Evolutionary conservation across 495 filamentous ascomycete species (phyloP).

Genomic region (Venustampulla echinocandica): DNA sequence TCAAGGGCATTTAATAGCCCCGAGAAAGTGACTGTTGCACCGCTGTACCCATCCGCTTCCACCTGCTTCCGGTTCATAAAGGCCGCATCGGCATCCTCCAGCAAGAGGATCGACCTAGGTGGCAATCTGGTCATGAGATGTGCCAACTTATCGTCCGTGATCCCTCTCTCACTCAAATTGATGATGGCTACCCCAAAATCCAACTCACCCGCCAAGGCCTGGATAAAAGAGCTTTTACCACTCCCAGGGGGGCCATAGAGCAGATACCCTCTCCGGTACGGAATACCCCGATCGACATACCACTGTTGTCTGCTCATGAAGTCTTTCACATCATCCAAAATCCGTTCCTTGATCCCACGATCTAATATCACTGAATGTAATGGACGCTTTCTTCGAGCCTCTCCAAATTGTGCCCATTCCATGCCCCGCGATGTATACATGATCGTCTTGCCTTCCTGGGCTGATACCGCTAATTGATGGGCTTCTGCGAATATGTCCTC

Average conservation of each 20-base stretch:
- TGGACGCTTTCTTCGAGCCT: constrained; percentile 79
- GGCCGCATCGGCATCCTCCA: constrained; percentile 94
- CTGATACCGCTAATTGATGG: constrained; percentile 61
- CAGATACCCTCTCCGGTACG: constrained; percentile 87
- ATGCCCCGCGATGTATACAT: constrained; percentile 80
- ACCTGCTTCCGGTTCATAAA: constrained; percentile 72
- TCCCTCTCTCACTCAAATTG: constrained; percentile 83
- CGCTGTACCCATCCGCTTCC: constrained; percentile 77
- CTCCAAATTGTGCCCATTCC: constrained; percentile 75
- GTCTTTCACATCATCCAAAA: constrained; percentile 78
- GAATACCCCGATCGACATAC: constrained; percentile 93
- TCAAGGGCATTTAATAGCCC: constrained; percentile 90
- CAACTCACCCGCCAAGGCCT: constrained; percentile 82
- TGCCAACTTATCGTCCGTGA: constrained; percentile 88
- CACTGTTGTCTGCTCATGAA: constrained; percentile 72
- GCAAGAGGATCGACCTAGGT: constrained; percentile 70
- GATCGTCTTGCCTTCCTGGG: constrained; percentile 86
- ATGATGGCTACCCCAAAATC: constrained; percentile 93
- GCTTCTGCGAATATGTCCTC: constrained; percentile 80
- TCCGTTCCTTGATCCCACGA: constrained; percentile 71
- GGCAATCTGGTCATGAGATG: constrained; percentile 84
- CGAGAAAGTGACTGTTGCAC: constrained; percentile 90
- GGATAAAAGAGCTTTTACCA: constrained; percentile 94
- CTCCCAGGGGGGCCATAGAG: constrained; percentile 91
- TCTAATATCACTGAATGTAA: constrained; percentile 83